phyloP scores from a whole-genome alignment of 169 alveolate species.

The Perkinsus chesapeaki region DNA sequence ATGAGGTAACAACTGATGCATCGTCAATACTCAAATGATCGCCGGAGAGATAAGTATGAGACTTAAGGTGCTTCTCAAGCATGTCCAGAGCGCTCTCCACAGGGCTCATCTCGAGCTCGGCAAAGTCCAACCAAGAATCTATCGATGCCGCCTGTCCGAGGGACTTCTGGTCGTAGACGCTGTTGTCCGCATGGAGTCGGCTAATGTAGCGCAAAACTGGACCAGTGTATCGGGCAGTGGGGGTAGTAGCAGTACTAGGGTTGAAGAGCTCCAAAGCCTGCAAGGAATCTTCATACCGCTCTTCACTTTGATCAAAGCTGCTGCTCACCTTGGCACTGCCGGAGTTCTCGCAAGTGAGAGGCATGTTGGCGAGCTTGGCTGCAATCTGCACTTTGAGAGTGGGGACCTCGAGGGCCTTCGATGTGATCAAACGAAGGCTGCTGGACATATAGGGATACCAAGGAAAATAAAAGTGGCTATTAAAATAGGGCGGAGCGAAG shows the following conservation, averaged over 20 bases:
- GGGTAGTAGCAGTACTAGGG: not conserved
- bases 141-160: not conserved
- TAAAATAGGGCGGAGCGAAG: not conserved
- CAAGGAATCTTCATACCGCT: not conserved
- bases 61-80: not conserved
- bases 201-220: not conserved
- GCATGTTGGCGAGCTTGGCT: not conserved
- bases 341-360: not conserved
- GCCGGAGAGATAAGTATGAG: not conserved
- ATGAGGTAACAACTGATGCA: not conserved
- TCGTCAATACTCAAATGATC: not conserved
- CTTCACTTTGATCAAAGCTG: not conserved
- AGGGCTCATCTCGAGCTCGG: not conserved
- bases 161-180: not conserved
- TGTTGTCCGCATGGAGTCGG: not conserved
- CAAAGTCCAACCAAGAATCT: not conserved
- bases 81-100: not conserved
- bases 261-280: constrained; percentile 1
- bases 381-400: not conserved
- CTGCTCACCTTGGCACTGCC: not conserved
- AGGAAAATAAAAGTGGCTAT: not conserved
- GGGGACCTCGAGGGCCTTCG: not conserved
- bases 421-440: not conserved
- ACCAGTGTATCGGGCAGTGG: not conserved
- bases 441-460: not conserved